A percentile compares a stretch with the other conserved stretches of the same genome.
Evolutionary conservation across 139 green algal genomes (phyloP).

Genomic region (Asterochloris erici): DNA sequence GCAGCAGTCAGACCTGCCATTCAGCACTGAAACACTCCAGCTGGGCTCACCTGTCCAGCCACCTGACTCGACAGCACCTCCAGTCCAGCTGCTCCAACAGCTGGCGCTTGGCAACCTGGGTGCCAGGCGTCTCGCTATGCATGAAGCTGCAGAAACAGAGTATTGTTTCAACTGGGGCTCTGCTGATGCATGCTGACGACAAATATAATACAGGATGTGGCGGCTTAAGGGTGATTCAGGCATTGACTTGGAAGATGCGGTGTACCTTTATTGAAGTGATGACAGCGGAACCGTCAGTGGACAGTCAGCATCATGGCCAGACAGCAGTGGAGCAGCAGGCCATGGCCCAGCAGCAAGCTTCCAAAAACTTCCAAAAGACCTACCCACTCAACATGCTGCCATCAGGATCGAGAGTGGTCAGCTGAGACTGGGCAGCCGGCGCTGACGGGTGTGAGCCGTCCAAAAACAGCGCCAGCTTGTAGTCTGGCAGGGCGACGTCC

Average conservation of each 20-base stretch:
- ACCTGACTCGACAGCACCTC: slow-evolving; percentile 22
- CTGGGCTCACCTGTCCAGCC: slow-evolving; percentile 16
- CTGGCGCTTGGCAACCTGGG: slow-evolving; percentile 24
- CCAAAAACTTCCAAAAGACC: neutral
- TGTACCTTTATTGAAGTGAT: neutral
- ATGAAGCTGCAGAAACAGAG: slow-evolving; percentile 16
- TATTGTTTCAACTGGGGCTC: neutral
- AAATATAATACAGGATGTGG: neutral
- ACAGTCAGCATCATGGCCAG: neutral
- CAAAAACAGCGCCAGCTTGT: slow-evolving; percentile 32
- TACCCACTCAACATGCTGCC: slow-evolving; percentile 29
- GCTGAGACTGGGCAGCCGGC: neutral
- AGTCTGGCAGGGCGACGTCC: slow-evolving; percentile 35
- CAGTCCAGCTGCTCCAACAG: slow-evolving; percentile 32
- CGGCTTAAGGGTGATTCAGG: neutral
- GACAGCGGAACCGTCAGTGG: neutral
- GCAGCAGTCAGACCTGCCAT: neutral
- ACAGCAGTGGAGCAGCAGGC: neutral
- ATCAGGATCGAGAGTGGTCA: slow-evolving; percentile 10
- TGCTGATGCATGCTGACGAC: neutral
- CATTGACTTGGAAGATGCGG: neutral
- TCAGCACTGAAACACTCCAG: neutral
- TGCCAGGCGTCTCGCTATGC: slow-evolving; percentile 33
- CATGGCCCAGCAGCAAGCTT: neutral
- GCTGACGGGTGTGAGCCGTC: neutral